Evolutionary conservation across 495 filamentous ascomycete species (phyloP).

Genomic region (Aspergillus diversus): DNA sequence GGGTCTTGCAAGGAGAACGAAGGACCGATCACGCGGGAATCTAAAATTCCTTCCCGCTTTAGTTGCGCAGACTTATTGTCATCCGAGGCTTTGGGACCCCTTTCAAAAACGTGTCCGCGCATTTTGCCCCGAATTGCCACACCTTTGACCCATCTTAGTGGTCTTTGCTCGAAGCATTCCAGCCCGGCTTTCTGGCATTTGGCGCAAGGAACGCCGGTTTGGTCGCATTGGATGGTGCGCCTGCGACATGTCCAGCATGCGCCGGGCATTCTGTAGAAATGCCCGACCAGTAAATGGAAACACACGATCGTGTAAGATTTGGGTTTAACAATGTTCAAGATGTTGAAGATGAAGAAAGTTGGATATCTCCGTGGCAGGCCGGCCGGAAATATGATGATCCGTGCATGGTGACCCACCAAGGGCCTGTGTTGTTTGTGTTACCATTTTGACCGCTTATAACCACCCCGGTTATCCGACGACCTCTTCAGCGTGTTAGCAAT

Average conservation of each 20-base stretch:
- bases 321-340: no score
- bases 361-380: no score
- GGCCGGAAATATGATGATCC: no score
- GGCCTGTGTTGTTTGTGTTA: no score
- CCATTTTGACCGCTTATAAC: no score
- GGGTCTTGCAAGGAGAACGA: constrained; percentile 39
- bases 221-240: constrained; percentile 59
- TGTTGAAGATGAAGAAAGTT: no score
- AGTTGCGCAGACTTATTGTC: background rate
- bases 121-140: constrained; percentile 48
- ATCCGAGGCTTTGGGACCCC: background rate
- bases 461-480: no score
- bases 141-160: constrained; percentile 48
- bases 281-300: no score
- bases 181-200: constrained; percentile 51
- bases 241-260: constrained; percentile 57
- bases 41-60: background rate
- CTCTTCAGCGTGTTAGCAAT: no score
- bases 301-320: no score
- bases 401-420: no score
- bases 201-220: constrained; percentile 32
- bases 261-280: constrained; percentile 12
- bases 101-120: background rate
- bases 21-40: background rate
- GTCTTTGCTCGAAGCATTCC: constrained; percentile 56